These are phyloP conservation scores for Arthromyces matolae DNA, from an alignment of 768 basidiomycete species.

Conservation along the genomic window DNA sequence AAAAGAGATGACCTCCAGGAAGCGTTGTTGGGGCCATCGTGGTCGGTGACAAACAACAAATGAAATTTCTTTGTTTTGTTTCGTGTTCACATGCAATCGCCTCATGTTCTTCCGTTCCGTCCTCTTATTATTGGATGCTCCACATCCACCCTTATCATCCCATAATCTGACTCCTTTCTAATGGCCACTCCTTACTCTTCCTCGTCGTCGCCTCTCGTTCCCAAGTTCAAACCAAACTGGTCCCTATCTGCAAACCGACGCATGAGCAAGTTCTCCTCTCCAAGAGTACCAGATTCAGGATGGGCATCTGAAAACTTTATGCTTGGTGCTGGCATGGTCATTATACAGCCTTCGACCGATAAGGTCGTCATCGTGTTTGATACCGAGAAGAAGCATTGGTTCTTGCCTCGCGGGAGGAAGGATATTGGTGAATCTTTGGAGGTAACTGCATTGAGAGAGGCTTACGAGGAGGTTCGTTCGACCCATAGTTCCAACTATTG, in stretches of 20 bases:
- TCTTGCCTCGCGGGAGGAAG: constrained; percentile 63
- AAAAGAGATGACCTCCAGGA: constrained; percentile 11
- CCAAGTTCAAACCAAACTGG: no score
- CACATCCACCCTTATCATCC: no score
- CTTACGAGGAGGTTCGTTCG: constrained; percentile 55
- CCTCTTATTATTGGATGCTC: no score
- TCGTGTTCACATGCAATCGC: no score
- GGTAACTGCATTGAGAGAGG: constrained; percentile 56
- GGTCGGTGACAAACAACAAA: no score
- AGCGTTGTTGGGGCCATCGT: constrained; percentile 13
- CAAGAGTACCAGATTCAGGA: constrained; percentile 37
- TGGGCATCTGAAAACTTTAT: constrained; percentile 52
- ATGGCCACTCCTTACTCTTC: no score
- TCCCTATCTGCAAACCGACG: no score
- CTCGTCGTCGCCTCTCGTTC: no score
- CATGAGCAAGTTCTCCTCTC: constrained; percentile 39
- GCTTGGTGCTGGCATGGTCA: constrained; percentile 59
- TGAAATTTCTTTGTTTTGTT: no score
- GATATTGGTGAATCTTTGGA: constrained; percentile 64
- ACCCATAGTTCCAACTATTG: neutral
- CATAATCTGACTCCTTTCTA: no score
- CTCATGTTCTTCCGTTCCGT: no score
- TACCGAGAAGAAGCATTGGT: constrained; percentile 37
- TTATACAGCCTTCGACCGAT: constrained; percentile 54
- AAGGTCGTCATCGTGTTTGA: constrained; percentile 53